Conservation (phyloP, 768 basidiomycete genomes). For the Boletus tylopilopsis region DNA sequence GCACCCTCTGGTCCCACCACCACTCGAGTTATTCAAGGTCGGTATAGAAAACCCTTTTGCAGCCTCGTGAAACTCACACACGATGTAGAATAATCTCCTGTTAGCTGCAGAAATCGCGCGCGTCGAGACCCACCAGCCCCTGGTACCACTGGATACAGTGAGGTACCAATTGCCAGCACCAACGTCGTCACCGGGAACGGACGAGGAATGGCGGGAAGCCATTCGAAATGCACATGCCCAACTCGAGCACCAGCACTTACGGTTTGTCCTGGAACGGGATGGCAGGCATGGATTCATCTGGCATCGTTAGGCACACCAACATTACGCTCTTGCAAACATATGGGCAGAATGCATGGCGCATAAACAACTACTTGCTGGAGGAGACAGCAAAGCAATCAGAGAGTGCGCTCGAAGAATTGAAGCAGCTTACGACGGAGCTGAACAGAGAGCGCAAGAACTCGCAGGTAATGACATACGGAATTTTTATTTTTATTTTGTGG, state of each 20-base stretch:
- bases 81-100: constrained; percentile 57
- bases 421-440: constrained; percentile 75
- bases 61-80: neutral
- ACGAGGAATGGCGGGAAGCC: constrained; percentile 74
- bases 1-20: constrained; percentile 70
- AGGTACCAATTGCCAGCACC: constrained; percentile 77
- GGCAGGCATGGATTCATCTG: constrained; percentile 1
- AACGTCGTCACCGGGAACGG: constrained; percentile 53
- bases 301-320: constrained; percentile 66
- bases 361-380: constrained; percentile 87
- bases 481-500: neutral
- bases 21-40: constrained; percentile 65
- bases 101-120: constrained; percentile 72
- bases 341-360: constrained; percentile 87
- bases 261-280: constrained; percentile 41
- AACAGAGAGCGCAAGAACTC: constrained; percentile 86
- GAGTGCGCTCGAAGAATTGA: constrained; percentile 69
- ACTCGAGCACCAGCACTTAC: constrained; percentile 78
- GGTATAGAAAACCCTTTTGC: constrained; percentile 19
- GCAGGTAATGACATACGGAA: constrained; percentile 47
- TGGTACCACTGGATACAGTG: constrained; percentile 64
- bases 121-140: constrained; percentile 61
- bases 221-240: constrained; percentile 77
- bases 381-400: constrained; percentile 70
- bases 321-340: constrained; percentile 79